phyloP scores from a whole-genome alignment of 371 early-diverging fungal species.

The Lichtheimia hyalospora region DNA sequence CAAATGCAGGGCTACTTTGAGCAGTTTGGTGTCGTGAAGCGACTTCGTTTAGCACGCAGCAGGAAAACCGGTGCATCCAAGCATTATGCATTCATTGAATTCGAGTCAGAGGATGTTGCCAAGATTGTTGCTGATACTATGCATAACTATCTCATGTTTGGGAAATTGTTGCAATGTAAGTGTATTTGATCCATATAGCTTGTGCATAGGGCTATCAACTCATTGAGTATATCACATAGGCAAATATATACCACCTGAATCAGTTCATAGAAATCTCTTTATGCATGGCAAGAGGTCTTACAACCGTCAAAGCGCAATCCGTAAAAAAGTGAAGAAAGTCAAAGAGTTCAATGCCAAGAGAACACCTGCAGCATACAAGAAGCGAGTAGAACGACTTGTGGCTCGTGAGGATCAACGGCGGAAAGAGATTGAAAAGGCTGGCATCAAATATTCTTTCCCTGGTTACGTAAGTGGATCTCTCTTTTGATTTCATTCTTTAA shows the following conservation, averaged over 20 bases:
- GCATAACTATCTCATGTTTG: constrained; percentile 91
- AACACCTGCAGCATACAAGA: constrained; percentile 45
- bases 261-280: constrained; percentile 75
- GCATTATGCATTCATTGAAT: constrained; percentile 94
- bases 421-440: constrained; percentile 57
- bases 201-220: neutral
- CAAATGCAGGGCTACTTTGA: constrained; percentile 88
- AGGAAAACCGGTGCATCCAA: constrained; percentile 87
- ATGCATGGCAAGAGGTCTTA: constrained; percentile 60
- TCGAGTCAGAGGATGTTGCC: constrained; percentile 77
- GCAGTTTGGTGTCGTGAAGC: constrained; percentile 88
- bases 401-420: constrained; percentile 56
- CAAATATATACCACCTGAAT: constrained; percentile 61
- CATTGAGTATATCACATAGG: constrained; percentile 9
- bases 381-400: constrained; percentile 43
- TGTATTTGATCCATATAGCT: neutral
- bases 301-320: constrained; percentile 53
- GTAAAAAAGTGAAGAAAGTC: constrained; percentile 19
- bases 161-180: constrained; percentile 81
- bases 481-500: neutral
- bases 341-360: constrained; percentile 59
- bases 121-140: constrained; percentile 92
- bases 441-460: constrained; percentile 82
- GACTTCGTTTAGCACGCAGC: constrained; percentile 82
- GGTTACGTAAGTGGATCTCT: constrained; percentile 48